Percentiles rank a stretch among this genome's conserved stretches.
Conservation (phyloP, 306 rosid species). For the Psophocarpus tetragonolobus region DNA sequence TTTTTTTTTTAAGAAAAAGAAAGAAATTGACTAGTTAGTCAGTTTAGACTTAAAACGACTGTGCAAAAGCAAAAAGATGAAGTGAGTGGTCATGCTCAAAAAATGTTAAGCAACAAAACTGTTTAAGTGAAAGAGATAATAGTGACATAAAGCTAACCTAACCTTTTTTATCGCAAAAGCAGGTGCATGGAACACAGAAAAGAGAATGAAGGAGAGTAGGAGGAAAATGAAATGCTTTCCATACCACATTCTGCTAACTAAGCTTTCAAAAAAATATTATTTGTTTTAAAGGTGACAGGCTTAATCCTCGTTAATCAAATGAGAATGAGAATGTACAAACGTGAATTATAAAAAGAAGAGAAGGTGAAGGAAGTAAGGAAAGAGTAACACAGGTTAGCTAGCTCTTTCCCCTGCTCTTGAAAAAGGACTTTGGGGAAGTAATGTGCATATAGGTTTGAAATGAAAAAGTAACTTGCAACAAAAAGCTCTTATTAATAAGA, state of each 20-base stretch:
- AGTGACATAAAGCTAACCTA: conserved; percentile 10
- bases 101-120: background rate
- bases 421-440: background rate
- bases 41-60: background rate
- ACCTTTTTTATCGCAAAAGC: conserved; percentile 59
- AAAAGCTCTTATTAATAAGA: background rate
- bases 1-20: conserved; percentile 20
- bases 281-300: background rate
- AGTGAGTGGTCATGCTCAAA: background rate
- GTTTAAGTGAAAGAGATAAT: background rate
- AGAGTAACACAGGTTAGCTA: background rate
- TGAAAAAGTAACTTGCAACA: background rate
- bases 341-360: background rate
- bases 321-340: background rate
- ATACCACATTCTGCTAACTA: conserved; percentile 41
- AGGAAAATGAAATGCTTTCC: conserved; percentile 37
- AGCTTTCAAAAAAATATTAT: background rate
- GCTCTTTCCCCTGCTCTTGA: background rate
- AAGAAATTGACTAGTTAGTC: background rate
- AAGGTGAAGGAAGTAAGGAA: background rate
- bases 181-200: conserved; percentile 52
- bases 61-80: conserved; percentile 17
- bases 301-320: background rate
- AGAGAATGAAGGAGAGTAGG: conserved; percentile 24
- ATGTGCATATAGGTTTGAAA: background rate